Base-by-base conservation (phyloP, 2,329 filamentous ascomycete genomes). In the Arthrobotrys pseudoclavata region DNA sequence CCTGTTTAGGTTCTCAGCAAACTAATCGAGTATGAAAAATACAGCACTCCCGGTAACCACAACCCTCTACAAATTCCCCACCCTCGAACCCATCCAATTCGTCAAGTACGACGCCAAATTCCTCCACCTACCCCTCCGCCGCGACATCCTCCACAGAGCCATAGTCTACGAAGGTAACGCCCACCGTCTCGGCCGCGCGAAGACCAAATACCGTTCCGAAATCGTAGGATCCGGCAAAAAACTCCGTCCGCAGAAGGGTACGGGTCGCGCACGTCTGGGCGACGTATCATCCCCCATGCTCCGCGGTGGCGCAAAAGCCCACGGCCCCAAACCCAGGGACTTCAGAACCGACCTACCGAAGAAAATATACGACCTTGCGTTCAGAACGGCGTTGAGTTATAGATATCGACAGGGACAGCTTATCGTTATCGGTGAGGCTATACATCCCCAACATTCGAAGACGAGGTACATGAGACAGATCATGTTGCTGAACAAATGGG, bases 341-440 rank as follows among this genome's bases (percentile, higher is more conserved):
- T 99, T 99, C 83, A 89, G 89, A 76, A 96, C 94, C 22, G 88
- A 88, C 15, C 87, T 99, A 69, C 94, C 91, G 81, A 88, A 88
- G 83, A 98, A 98, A 86, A 89, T 97, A 57, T 99, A 99, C 86
- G 94, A 98, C 84, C 87, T 96, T 81, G 96, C 96, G 9, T 98
- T 93, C 93, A 90, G 96, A 83, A 98, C 92, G 50, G 96, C 96
- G 10, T 87, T 99, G 80, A 96, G 92, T 82, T 97, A 97, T 86
- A 90, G 96, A 76, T 98, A 96, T 85, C 88, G 91, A 80, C 89
- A 90, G 80, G 96, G 94, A 60, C 93, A 98, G 86, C 86, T 99
- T 82, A 86, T 97, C 80, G 89, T 99, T 48, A 90, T 96, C 81
- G 91, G 95, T 82, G 91, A 93, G 82, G 88, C 89, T 47, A 88